These are phyloP conservation scores for Coemansia sp. DNA, from an alignment of 192 early-diverging fungal species.

Conservation along the genomic window DNA sequence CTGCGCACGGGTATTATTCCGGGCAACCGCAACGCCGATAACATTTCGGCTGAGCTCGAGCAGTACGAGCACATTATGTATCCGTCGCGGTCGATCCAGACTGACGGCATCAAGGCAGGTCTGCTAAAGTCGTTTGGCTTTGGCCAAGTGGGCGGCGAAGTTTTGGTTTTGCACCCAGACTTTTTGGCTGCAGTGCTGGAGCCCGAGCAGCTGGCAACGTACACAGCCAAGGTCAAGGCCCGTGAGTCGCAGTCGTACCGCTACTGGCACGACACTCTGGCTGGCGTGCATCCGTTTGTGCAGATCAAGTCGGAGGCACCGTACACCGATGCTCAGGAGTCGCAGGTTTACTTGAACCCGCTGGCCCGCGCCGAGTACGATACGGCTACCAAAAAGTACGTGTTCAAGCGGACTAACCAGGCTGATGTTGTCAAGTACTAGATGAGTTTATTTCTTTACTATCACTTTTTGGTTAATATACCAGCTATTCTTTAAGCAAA, in stretches of 20 bases:
- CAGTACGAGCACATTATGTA: constrained; percentile 85
- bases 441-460: constrained; percentile 6
- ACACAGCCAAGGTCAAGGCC: constrained; percentile 64
- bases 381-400: constrained; percentile 58
- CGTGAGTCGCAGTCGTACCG: constrained; percentile 83
- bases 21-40: constrained; percentile 70
- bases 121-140: constrained; percentile 93
- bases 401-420: constrained; percentile 47
- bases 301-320: constrained; percentile 84
- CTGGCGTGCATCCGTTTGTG: constrained; percentile 77
- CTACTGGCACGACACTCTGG: constrained; percentile 86
- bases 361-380: constrained; percentile 79
- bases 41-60: constrained; percentile 63
- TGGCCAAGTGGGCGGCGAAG: constrained; percentile 90
- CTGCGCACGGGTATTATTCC: constrained; percentile 84
- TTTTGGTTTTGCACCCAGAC: constrained; percentile 84
- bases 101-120: constrained; percentile 87
- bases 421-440: constrained; percentile 16
- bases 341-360: constrained; percentile 84
- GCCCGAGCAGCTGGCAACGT: constrained; percentile 67
- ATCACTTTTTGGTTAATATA: constrained; percentile 1
- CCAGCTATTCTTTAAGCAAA: neutral
- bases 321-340: constrained; percentile 79
- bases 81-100: constrained; percentile 83
- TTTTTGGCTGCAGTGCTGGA: constrained; percentile 76